Base-by-base conservation (phyloP, 345 rosid species). In the Acer yangbiense region DNA sequence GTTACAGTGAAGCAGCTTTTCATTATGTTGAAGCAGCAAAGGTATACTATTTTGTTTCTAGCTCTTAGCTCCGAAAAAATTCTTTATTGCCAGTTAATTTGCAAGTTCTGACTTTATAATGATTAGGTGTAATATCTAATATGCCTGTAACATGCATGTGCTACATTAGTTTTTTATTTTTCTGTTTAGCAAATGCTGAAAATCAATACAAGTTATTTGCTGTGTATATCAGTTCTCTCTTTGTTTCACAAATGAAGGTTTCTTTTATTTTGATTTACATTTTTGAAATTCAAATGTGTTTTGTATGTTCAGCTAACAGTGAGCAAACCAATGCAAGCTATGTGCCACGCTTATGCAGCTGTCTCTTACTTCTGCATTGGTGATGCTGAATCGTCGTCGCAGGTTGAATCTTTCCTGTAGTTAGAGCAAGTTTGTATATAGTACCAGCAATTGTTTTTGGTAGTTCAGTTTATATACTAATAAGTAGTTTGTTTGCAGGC, bases 281-380 rank as follows among this genome's bases (percentile, higher is more conserved):
- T 70, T 65, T 64, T 29, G 21, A 78, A 39, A 65, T 68, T 73
- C 67, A 58, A 43, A 62, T 74, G 12, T 64, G 27, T 64, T 63
- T 68, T 77, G 46, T 70, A 64, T 83, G 68, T 83, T 80, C 86
- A 95, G 99, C 81, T 91, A 78, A 94, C 97, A 35, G 98, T 89
- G 85, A 94, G 90, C 89, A 94, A 87, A 79, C 92, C 98, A 11
- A 86, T 89, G 91, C 94, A 93, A 94, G 92, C 92, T 69, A 91
- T 91, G 87, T 90, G 97, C 89, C 98, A 94, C 67, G 86, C 93
- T 76, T 94, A 92, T 85, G 98, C 98, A 55, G 98, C 99, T 77
- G 87, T 96, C 77, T 96, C 99, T 68, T 91, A 87, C 89, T 89
- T 94, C 81, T 86, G 98, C 76, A 78, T 92, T 27, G 99, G 98